These are phyloP conservation scores for Aspergillus saccharolyticus DNA, from an alignment of 495 filamentous ascomycete species.

Conservation along the genomic window DNA sequence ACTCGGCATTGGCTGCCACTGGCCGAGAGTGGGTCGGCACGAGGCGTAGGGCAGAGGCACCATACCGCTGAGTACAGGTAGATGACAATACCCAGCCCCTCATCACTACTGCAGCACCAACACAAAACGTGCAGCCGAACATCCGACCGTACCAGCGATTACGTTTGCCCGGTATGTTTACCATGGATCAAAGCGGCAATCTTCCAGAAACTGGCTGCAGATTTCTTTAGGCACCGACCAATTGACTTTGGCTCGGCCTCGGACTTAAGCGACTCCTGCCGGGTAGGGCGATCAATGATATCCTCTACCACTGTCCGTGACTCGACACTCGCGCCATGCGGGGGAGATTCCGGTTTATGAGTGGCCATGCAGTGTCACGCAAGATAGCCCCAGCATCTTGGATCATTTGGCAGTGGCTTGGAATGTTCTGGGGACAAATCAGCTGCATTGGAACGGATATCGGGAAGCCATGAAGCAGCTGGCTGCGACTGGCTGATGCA, in stretches of 20 bases:
- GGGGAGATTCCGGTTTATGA: background rate
- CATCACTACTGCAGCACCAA: too few relatives aligned
- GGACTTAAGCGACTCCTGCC: background rate
- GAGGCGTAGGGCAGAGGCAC: conserved; percentile 18
- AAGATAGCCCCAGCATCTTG: background rate
- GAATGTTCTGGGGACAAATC: too few relatives aligned
- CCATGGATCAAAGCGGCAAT: conserved; percentile 2
- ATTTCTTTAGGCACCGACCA: conserved; percentile 11
- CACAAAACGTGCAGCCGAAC: too few relatives aligned
- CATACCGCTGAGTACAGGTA: background rate
- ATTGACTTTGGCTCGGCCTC: background rate
- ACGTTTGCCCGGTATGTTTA: background rate
- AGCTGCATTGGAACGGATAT: too few relatives aligned
- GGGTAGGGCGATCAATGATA: background rate
- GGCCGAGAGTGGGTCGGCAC: conserved; percentile 5
- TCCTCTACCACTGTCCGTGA: background rate
- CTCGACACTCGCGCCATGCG: background rate
- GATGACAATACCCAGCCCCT: too few relatives aligned
- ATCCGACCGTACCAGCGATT: background rate
- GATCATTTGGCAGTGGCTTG: background rate
- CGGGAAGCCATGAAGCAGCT: too few relatives aligned
- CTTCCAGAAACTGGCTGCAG: conserved; percentile 13
- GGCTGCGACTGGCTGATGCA: too few relatives aligned
- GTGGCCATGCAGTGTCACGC: background rate
- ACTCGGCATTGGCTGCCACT: background rate